Percentiles rank a stretch among this genome's conserved stretches.
Conservation (phyloP, 2,329 filamentous ascomycete species). For the Penicillium sp. region DNA sequence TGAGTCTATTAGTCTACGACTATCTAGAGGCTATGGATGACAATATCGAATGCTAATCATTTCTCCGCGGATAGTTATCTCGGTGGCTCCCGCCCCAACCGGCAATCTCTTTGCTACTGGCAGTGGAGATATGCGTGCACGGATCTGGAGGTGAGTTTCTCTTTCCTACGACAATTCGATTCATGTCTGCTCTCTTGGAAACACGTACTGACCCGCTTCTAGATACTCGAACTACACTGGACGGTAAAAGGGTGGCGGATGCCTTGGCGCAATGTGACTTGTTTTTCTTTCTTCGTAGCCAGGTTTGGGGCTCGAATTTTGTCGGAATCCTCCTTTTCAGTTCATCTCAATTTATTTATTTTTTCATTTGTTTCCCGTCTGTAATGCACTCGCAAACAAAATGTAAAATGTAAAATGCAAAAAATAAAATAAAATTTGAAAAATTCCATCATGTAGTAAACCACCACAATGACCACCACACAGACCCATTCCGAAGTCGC, state of each 20-base stretch:
- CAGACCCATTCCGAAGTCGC: conserved; percentile 2
- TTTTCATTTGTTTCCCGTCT: conserved; percentile 8
- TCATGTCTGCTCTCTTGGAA: background rate
- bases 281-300: conserved; percentile 21
- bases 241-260: conserved; percentile 40
- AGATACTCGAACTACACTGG: conserved; percentile 46
- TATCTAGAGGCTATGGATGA: background rate
- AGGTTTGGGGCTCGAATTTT: conserved; percentile 10
- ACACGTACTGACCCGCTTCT: conserved; percentile 14
- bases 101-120: conserved; percentile 92
- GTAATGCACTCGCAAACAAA: conserved; percentile 8
- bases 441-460: too few relatives aligned
- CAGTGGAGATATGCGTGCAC: conserved; percentile 94
- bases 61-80: conserved; percentile 69
- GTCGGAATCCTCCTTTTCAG: conserved; percentile 15
- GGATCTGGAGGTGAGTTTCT: conserved; percentile 80
- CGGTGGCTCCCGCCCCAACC: conserved; percentile 88
- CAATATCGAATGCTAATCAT: background rate
- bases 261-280: conserved; percentile 40
- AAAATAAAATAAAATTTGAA: too few relatives aligned
- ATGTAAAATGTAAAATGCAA: conserved; percentile 2
- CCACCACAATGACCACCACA: background rate
- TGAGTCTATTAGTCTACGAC: background rate
- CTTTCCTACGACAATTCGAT: background rate
- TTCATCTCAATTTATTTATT: conserved; percentile 7